Base-by-base conservation (phyloP, 2,329 filamentous ascomycete genomes). In the Magnaporthiopsis rhizophila region DNA sequence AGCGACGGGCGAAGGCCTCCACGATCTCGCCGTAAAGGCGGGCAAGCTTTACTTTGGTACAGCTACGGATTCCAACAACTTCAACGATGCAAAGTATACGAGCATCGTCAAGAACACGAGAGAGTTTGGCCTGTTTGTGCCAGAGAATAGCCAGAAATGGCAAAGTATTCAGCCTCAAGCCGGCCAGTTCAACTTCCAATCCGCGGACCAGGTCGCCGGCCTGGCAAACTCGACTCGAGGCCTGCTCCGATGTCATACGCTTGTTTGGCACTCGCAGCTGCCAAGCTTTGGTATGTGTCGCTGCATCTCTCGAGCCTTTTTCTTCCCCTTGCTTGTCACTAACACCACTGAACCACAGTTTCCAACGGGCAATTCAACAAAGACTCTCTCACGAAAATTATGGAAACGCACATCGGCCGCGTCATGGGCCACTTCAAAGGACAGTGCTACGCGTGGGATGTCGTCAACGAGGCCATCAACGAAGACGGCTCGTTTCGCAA, bases 91-190 rank as follows among this genome's bases (percentile, higher is more conserved):
- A 69, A 78, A 45, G 66, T 76, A 87, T 71, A 73, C 79, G 36
- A 69, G 73, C 13, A 80, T 85, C 65, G 74, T 85, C 59, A 79
- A 76, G 67, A 76, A 84, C 71, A 73, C 66, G 13, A 74, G 75
- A 56, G 82, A 86, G 65, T 88, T 86, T 69, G 84, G 83, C 53
- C 79, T 85, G 69, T 75, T 84, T 34, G 86, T 83, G 0, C 83
- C 83, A 0, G 80, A 80, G 57, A 87, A 86, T 72, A 78, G 78
- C 21, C 80, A 83, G 66, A 76, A 81, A 62, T 87, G 82, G 83
- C 78, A 82, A 67, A 74, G 79, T 65, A 84, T 78, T n/a, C 83
- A 88, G 74, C 82, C 83, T 1, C 66, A 75, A 13, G 78, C 77
- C 62, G 76, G 75, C 62, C 71, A 76, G 61, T 88, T 87, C 75